Percentiles rank a stretch among this genome's conserved stretches.
Evolutionary conservation across 352 stramenopile genomes (phyloP).

Genomic region (Phytophthora syringae): DNA sequence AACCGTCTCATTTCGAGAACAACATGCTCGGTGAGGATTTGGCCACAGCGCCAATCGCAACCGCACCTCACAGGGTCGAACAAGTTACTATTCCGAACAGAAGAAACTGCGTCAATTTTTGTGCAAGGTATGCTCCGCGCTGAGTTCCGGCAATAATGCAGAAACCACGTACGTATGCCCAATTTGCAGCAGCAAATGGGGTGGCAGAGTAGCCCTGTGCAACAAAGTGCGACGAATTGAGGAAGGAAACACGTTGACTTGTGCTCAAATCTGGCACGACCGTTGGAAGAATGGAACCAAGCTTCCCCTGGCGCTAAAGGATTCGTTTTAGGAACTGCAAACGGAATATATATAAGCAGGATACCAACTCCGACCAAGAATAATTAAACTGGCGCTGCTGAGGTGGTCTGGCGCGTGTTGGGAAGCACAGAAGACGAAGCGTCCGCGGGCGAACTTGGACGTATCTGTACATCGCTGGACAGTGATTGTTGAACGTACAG

Average conservation of each 20-base stretch:
- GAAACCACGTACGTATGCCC: slow-evolving; percentile 3
- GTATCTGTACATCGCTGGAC: too few relatives aligned
- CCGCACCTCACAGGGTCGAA: neutral
- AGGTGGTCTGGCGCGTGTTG: too few relatives aligned
- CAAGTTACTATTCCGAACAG: slow-evolving; percentile 12
- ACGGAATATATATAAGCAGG: slow-evolving; percentile 1
- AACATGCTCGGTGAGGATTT: slow-evolving; percentile 18
- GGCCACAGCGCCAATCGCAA: neutral
- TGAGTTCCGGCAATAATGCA: slow-evolving; percentile 1
- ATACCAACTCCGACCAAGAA: too few relatives aligned
- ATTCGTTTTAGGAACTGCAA: slow-evolving; percentile 5
- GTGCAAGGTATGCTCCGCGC: slow-evolving; percentile 29
- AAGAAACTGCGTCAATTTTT: slow-evolving; percentile 24
- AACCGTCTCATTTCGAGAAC: neutral
- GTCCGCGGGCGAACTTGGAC: too few relatives aligned
- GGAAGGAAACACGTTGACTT: slow-evolving; percentile 1
- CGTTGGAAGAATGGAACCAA: slow-evolving; percentile 10
- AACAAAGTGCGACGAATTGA: slow-evolving; percentile 9
- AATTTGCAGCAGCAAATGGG: slow-evolving; percentile 1
- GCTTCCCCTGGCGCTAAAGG: slow-evolving; percentile 5
- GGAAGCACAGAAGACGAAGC: too few relatives aligned
- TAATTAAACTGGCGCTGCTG: too few relatives aligned
- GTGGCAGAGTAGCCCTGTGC: slow-evolving; percentile 11
- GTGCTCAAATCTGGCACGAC: slow-evolving; percentile 4
- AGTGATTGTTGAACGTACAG: too few relatives aligned